Evolutionary conservation across 2,329 filamentous ascomycete species (phyloP), one percentile per base, ranked within the genome.

Genomic region (Colletotrichum simmondsii): DNA sequence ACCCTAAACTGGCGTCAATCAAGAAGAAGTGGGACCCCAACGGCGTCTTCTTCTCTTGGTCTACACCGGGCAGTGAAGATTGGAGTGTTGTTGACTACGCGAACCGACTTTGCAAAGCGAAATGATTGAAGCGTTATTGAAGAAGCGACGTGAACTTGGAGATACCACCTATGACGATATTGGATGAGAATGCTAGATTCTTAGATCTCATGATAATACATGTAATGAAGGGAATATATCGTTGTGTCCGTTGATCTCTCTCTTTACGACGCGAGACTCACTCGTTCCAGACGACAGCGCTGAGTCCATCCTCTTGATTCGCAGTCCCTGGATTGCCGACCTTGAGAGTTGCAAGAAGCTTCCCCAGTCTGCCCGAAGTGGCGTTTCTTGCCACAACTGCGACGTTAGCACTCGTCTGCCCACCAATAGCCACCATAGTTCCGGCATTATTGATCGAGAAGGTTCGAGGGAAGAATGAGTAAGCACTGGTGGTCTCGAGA

Each of bases 361-460:
- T 82, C 0, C 89, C 89, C 28, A 93, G 81, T 75, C 85, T 80
- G 0, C 92, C 92, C 0, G 87, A 90, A 16, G 80, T 78, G 0
- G 84, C 79, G 79, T 93, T 86, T 12, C 92, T 82, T 71, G 81
- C 79, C 30, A 92, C 83, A 42, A 94, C 86, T 2, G 86, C 88
- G 1, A 94, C 88, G 26, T 86, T 89, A 16, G 87, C 85, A 53
- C 86, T 89, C 2, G 87, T 86, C 82, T 93, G 91, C 28, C 92
- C 87, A 0, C 88, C 92, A 52, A 94, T 86, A 0, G 91, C 92
- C 2, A 93, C 85, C 72, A 92, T 76, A 57, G 87, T 84, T 0
- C 92, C 92, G 0, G 86, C 86, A 52, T 84, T 85, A 77, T 92
- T 93, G 66, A 92, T 83, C 26, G 85, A 84, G 78, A 93, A 92